Conservation (phyloP, 2,329 filamentous ascomycete genomes). For the Penicillium expansum region DNA sequence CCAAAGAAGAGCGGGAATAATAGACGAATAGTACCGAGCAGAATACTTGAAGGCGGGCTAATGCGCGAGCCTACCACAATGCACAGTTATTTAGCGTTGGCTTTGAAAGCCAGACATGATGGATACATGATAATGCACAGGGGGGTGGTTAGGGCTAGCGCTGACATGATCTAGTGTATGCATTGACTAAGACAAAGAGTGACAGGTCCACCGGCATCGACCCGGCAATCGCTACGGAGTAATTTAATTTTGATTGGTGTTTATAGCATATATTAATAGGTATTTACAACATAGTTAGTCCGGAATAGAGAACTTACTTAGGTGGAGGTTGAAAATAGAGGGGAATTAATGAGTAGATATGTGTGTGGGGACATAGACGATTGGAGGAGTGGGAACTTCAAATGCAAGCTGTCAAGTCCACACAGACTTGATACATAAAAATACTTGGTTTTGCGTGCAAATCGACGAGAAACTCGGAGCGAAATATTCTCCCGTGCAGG, state of each 20-base stretch:
- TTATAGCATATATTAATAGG: neutral
- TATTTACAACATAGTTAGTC: too few species aligned
- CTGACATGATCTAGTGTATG: neutral
- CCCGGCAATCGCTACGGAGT: too few species aligned
- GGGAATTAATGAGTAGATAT: too few species aligned
- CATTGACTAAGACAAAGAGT: neutral
- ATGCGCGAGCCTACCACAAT: slow-evolving; percentile 14
- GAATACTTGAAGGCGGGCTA: slow-evolving; percentile 7
- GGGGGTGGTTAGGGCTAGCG: neutral
- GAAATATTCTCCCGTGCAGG: neutral
- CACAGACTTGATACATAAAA: neutral
- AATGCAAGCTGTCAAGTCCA: neutral
- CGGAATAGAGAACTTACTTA: too few species aligned
- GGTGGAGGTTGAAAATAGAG: too few species aligned
- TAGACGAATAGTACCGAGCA: neutral
- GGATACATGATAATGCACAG: neutral
- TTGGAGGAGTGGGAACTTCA: too few species aligned
- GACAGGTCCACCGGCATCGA: neutral
- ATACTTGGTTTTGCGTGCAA: too few species aligned
- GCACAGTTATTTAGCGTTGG: neutral
- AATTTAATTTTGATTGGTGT: too few species aligned
- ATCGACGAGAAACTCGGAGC: too few species aligned
- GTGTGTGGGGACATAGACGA: neutral
- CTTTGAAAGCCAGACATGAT: neutral
- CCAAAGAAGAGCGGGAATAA: neutral